Evolutionary conservation across 371 early-diverging fungal genomes (phyloP), one percentile per base, ranked within the genome.

Genomic region (Amoeboaphelidium protococcarum): DNA sequence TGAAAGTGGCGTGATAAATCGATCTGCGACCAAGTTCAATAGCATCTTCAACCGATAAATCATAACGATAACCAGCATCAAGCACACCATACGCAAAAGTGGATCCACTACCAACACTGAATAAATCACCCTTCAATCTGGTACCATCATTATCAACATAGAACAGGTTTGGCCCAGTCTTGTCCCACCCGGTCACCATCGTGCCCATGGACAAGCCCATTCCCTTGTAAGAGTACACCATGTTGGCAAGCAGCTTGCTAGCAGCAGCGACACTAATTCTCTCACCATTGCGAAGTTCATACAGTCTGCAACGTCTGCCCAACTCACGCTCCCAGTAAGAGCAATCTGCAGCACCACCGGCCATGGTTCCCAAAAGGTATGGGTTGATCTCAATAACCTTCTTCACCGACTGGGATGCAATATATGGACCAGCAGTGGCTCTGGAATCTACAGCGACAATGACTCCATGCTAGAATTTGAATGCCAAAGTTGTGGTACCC

Each of bases 341-440:
- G 70, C 99, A 99, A 63, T 99, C 99, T n/a, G 99, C 99, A 23
- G 99, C 99, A 66, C 99, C 98, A 52, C n/a, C 99, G 31, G 99
- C 99, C 95, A 99, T 92, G 22, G 99, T 99, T 42, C 99, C 99
- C 51, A 99, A 71, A 45, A 99, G 68, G 62, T 91, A 91, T 40
- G 90, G 90, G 64, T 98, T 99, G 58, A 99, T 94, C 63, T 98
- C 95, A 59, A 99, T 98, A 21, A 99, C 90, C 69, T 99, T 99
- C 55, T 96, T 91, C 24, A 99, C 98, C 24, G 83, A 81, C 63
- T 89, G 89, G 19, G 95, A 89, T 31, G 94, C 79, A 63, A 99
- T 97, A 57, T 95, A 92, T 43, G 78, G 74, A 55, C 99, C 99
- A 58, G 87, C 73, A 13, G 98, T 91, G 13, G 99, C 99, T 55